Conservation (phyloP, 1,139 yeast species). For the Pichia sp. region DNA sequence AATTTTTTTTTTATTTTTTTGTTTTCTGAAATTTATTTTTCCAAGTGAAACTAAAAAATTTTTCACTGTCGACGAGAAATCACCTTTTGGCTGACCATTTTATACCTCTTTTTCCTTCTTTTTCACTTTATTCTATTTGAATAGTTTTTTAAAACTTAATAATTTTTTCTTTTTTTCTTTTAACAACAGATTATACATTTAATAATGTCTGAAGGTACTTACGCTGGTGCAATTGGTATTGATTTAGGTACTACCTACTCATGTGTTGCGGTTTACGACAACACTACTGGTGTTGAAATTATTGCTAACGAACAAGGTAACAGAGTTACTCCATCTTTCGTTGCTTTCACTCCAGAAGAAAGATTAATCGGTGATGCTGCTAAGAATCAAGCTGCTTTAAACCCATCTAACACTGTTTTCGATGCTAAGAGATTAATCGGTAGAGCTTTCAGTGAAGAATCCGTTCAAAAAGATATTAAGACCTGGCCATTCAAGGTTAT, state of each 20-base stretch:
- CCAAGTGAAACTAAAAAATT: too few species aligned
- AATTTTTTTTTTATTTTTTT: too few species aligned
- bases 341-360: constrained; percentile 95
- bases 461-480: constrained; percentile 93
- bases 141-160: neutral
- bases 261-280: constrained; percentile 90
- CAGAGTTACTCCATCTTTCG: constrained; percentile 98
- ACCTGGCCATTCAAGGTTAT: constrained; percentile 96
- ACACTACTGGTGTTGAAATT: constrained; percentile 65
- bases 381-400: constrained; percentile 96
- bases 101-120: neutral
- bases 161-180: neutral
- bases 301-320: constrained; percentile 99
- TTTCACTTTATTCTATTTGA: neutral
- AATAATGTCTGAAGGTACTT: constrained; percentile 94
- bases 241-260: constrained; percentile 99
- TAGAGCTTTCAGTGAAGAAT: constrained; percentile 84
- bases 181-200: constrained; percentile 6
- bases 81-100: neutral
- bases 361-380: constrained; percentile 99
- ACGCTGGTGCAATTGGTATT: constrained; percentile 97
- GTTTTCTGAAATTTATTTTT: too few species aligned
- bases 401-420: constrained; percentile 94
- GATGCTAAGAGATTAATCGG: constrained; percentile 98
- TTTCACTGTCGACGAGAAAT: too few species aligned